Conservation (phyloP, 2,329 filamentous ascomycete genomes). For the Corniculantispora saksenae region DNA sequence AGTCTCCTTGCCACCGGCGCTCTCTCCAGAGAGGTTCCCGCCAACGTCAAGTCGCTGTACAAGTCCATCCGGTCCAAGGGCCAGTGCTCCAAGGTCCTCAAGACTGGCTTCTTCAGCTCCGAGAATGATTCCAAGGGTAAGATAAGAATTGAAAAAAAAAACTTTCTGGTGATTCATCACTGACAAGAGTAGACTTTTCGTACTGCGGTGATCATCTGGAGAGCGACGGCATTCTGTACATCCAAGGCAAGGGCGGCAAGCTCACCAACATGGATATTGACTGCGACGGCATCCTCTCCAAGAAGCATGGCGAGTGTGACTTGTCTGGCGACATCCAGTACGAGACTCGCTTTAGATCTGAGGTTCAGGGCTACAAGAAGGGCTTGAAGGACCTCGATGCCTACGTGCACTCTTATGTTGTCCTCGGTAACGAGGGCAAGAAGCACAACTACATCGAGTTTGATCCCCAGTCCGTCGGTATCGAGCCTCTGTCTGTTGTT, state of each 20-base stretch:
- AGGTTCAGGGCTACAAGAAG: background rate
- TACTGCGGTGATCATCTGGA: constrained; percentile 43
- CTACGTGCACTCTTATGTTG: constrained; percentile 54
- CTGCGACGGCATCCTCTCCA: constrained; percentile 44
- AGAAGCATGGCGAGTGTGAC: constrained; percentile 28
- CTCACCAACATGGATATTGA: constrained; percentile 51
- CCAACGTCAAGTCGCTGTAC: background rate
- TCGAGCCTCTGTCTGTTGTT: constrained; percentile 55
- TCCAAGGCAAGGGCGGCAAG: constrained; percentile 37
- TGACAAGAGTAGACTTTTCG: constrained; percentile 23
- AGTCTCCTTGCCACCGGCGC: background rate
- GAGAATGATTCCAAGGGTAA: background rate
- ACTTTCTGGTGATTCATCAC: background rate
- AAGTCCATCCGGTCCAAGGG: background rate
- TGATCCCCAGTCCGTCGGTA: constrained; percentile 41
- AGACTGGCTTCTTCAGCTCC: background rate
- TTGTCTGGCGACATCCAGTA: background rate
- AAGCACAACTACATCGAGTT: constrained; percentile 39
- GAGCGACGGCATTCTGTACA: constrained; percentile 40
- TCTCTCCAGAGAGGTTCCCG: background rate
- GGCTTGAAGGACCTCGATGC: constrained; percentile 47
- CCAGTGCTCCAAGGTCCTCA: background rate
- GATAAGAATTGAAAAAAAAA: background rate
- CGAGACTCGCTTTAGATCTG: background rate
- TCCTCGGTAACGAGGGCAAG: constrained; percentile 50